A percentile compares a stretch with the other conserved stretches of the same genome.
These are phyloP conservation scores for Neonectria sp. DNA, from an alignment of 2,329 filamentous ascomycete genomes.

Conservation along the genomic window DNA sequence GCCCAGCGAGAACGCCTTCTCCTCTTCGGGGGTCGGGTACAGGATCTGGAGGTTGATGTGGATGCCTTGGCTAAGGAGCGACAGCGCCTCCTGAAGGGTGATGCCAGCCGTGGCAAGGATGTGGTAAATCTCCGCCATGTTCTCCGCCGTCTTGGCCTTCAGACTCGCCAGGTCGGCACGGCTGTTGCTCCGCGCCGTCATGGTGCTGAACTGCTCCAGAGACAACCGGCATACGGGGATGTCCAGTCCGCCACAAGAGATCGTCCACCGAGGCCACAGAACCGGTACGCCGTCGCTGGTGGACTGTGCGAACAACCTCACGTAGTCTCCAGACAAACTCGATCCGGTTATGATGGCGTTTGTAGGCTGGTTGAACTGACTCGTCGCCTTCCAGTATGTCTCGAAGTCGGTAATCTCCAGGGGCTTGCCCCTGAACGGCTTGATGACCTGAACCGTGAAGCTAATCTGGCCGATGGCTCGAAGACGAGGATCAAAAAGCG, in stretches of 20 bases:
- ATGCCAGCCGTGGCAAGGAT: slow-evolving; percentile 82
- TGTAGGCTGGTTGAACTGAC: slow-evolving; percentile 85
- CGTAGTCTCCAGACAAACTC: slow-evolving; percentile 95
- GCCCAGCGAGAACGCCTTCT: slow-evolving; percentile 77
- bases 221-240: slow-evolving; percentile 87
- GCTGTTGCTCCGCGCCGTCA: slow-evolving; percentile 61
- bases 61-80: slow-evolving; percentile 81
- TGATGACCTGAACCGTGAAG: slow-evolving; percentile 96
- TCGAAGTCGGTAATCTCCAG: slow-evolving; percentile 98
- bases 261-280: slow-evolving; percentile 88
- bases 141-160: slow-evolving; percentile 63
- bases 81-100: slow-evolving; percentile 83
- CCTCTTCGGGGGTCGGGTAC: slow-evolving; percentile 84
- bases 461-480: slow-evolving; percentile 93
- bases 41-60: slow-evolving; percentile 94
- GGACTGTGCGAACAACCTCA: slow-evolving; percentile 91
- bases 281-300: slow-evolving; percentile 91
- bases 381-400: slow-evolving; percentile 99
- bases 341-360: slow-evolving; percentile 94
- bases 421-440: slow-evolving; percentile 92
- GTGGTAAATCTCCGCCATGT: slow-evolving; percentile 78
- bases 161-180: slow-evolving; percentile 61
- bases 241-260: slow-evolving; percentile 82
- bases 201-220: slow-evolving; percentile 77
- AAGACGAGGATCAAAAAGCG: slow-evolving; percentile 92